Conservation (phyloP, 148 eudicot genomes). For the Cornus kousa region DNA sequence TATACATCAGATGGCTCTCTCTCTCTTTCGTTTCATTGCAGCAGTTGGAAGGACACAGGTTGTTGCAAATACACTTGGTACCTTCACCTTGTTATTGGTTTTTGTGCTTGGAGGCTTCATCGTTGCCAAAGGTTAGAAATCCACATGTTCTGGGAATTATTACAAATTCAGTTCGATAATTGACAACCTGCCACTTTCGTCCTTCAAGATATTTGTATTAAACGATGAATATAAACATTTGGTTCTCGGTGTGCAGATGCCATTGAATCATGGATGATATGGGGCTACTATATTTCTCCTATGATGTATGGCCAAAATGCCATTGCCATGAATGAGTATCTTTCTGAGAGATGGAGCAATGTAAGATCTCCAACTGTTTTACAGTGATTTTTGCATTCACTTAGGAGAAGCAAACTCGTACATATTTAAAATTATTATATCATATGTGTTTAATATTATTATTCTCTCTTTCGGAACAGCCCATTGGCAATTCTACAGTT, state of each 20-base stretch:
- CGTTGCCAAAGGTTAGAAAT: slow-evolving; percentile 23
- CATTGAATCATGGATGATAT: slow-evolving; percentile 37
- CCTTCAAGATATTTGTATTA: neutral
- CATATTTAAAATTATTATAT: neutral
- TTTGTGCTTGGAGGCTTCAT: slow-evolving; percentile 17
- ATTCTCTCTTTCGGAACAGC: slow-evolving; percentile 13
- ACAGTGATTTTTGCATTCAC: neutral
- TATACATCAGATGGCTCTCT: slow-evolving; percentile 3
- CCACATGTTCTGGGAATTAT: neutral
- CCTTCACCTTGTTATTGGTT: slow-evolving; percentile 7
- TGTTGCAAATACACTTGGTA: slow-evolving; percentile 7
- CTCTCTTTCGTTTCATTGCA: slow-evolving; percentile 9
- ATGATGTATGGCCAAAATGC: slow-evolving; percentile 53
- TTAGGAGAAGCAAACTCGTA: neutral
- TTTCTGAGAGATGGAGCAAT: slow-evolving; percentile 33
- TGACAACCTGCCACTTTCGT: too few relatives aligned
- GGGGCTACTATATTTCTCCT: slow-evolving; percentile 45
- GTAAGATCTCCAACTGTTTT: slow-evolving; percentile 18
- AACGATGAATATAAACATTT: neutral
- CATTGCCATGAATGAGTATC: slow-evolving; percentile 39
- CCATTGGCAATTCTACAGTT: slow-evolving; percentile 20
- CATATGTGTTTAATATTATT: neutral
- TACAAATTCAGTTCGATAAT: neutral
- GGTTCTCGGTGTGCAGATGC: slow-evolving; percentile 22
- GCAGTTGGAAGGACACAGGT: neutral